Conservation (phyloP, 345 rosid genomes). For the Eucalyptus shirleyi region DNA sequence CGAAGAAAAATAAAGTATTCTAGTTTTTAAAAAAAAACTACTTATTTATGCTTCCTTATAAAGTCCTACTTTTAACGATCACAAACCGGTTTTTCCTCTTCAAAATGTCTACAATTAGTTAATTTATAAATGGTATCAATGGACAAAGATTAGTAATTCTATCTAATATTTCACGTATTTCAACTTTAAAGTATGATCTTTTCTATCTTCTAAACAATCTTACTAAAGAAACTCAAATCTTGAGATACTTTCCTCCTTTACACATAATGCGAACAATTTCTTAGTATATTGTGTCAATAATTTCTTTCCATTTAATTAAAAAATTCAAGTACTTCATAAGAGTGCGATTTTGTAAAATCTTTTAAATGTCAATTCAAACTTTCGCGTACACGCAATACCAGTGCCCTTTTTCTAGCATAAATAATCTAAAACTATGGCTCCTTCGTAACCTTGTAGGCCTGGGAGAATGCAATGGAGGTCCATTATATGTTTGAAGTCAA, state of each 20-base stretch:
- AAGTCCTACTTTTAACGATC: neutral
- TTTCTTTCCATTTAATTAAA: neutral
- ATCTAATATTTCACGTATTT: neutral
- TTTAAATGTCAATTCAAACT: neutral
- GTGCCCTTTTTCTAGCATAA: neutral
- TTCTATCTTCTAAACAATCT: neutral
- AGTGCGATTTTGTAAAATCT: neutral
- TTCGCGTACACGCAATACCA: neutral
- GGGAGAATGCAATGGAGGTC: neutral
- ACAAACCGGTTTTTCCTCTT: neutral
- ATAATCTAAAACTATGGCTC: neutral
- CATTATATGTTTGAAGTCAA: neutral
- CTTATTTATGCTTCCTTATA: neutral
- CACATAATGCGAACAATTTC: neutral
- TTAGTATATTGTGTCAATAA: neutral
- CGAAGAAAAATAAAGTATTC: neutral
- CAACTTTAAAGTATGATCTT: neutral
- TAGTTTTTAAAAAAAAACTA: neutral
- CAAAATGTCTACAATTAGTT: neutral
- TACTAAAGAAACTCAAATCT: neutral
- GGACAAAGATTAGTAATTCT: neutral
- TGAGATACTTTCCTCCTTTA: neutral
- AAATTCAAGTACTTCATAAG: neutral
- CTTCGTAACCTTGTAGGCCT: neutral
- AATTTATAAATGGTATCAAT: neutral